Conservation (phyloP, 2,329 filamentous ascomycete genomes). For the Arthrocladium fulminans region DNA sequence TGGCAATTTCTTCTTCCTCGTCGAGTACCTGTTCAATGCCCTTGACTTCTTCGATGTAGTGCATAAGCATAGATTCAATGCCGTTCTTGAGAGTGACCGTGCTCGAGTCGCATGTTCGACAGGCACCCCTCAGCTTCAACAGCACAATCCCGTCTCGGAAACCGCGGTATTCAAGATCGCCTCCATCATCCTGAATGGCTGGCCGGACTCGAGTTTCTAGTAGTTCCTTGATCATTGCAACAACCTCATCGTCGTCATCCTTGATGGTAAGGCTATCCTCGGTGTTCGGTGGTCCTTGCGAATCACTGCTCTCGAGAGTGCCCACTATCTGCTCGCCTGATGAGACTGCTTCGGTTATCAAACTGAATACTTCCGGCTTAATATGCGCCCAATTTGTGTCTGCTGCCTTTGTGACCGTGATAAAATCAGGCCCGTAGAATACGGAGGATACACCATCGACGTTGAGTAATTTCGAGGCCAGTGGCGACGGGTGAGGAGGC, state of each 20-base stretch:
- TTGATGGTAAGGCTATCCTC: slow-evolving; percentile 72
- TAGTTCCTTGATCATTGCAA: slow-evolving; percentile 97
- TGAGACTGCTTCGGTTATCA: slow-evolving; percentile 88
- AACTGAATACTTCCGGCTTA: slow-evolving; percentile 86
- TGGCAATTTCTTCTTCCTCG: slow-evolving; percentile 78
- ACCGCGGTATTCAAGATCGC: slow-evolving; percentile 90
- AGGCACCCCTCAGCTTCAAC: slow-evolving; percentile 83
- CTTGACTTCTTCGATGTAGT: slow-evolving; percentile 93
- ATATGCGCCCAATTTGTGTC: slow-evolving; percentile 90
- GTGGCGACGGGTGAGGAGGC: slow-evolving; percentile 79
- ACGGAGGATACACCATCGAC: slow-evolving; percentile 91
- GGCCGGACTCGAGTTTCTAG: slow-evolving; percentile 90
- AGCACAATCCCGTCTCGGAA: slow-evolving; percentile 79
- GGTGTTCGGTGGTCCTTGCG: slow-evolving; percentile 38
- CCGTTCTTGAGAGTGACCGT: slow-evolving; percentile 96
- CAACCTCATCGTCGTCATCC: slow-evolving; percentile 85
- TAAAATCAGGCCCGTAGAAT: slow-evolving; percentile 92
- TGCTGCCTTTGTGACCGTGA: slow-evolving; percentile 85
- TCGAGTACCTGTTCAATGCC: slow-evolving; percentile 86
- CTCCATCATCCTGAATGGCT: slow-evolving; percentile 93
- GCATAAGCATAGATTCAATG: slow-evolving; percentile 98
- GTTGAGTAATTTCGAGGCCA: slow-evolving; percentile 83
- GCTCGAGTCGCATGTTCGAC: slow-evolving; percentile 90
- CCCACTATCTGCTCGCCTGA: slow-evolving; percentile 74
- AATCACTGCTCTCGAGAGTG: slow-evolving; percentile 50